phyloP scores from a whole-genome alignment of 495 filamentous ascomycete genomes.

The Penicillium goetzii region DNA sequence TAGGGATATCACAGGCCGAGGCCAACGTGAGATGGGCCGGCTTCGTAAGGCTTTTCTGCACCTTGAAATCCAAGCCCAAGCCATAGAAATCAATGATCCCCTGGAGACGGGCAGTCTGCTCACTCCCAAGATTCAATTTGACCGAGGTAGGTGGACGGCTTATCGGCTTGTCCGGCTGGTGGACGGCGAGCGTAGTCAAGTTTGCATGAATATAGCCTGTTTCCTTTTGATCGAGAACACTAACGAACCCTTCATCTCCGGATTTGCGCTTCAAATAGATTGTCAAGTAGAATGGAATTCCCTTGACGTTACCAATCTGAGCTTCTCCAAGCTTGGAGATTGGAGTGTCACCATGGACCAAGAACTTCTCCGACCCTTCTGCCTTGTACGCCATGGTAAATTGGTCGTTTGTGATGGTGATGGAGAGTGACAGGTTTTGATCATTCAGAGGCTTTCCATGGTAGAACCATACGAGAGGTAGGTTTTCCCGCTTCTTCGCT shows the following conservation, averaged over 20 bases:
- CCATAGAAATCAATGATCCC: conserved; percentile 12
- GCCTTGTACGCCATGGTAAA: conserved; percentile 15
- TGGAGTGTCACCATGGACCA: conserved; percentile 12
- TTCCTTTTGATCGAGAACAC: conserved; percentile 10
- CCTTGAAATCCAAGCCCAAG: conserved; percentile 9
- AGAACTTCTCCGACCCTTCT: background rate
- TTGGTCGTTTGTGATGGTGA: conserved; percentile 16
- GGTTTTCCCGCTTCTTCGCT: conserved; percentile 8
- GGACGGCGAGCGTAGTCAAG: background rate
- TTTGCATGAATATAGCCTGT: conserved; percentile 10
- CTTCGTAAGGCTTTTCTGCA: background rate
- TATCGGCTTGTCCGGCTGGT: no score
- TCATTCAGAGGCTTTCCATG: conserved; percentile 20
- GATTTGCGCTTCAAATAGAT: conserved; percentile 11
- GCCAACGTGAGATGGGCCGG: conserved; percentile 2
- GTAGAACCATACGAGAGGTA: conserved; percentile 12
- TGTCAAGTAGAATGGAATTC: conserved; percentile 11
- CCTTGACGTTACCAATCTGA: conserved; percentile 9
- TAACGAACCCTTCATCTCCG: conserved; percentile 14
- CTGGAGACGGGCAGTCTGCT: conserved; percentile 15
- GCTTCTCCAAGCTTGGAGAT: conserved; percentile 15
- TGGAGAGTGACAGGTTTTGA: conserved; percentile 8
- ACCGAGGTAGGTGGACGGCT: background rate
- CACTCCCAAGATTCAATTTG: background rate
- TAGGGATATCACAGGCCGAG: background rate